Percentiles rank a stretch among this genome's conserved stretches.
These are phyloP conservation scores for Inonotus obliquus DNA, from an alignment of 1,284 basidiomycete species.

Conservation along the genomic window DNA sequence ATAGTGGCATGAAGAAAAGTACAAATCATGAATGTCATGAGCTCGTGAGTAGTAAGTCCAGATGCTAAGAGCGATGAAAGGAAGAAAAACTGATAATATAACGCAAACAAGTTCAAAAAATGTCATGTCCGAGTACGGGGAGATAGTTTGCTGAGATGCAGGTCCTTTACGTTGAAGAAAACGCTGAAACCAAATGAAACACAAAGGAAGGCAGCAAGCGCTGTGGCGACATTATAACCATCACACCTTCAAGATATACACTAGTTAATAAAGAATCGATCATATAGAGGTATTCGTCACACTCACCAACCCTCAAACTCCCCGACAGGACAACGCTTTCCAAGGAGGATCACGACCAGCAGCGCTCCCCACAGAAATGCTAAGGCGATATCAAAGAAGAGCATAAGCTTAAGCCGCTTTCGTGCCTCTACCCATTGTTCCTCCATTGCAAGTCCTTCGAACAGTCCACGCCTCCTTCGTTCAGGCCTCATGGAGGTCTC, in stretches of 20 bases:
- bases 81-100: not conserved
- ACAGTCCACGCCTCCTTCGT: slow-evolving; percentile 42
- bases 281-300: slow-evolving; percentile 4
- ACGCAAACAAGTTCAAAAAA: not conserved
- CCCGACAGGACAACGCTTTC: slow-evolving; percentile 58
- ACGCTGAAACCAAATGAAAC: slow-evolving; percentile 49
- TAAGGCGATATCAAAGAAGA: slow-evolving; percentile 44
- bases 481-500: slow-evolving; percentile 24
- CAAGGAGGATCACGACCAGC: slow-evolving; percentile 56
- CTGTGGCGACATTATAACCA: slow-evolving; percentile 61
- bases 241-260: slow-evolving; percentile 49
- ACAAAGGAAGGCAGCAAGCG: slow-evolving; percentile 51
- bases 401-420: slow-evolving; percentile 46
- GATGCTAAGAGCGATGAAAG: not conserved
- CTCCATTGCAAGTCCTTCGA: slow-evolving; percentile 60
- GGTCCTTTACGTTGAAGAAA: slow-evolving; percentile 64
- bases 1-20: not conserved
- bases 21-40: slow-evolving; percentile 6
- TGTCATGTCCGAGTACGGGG: slow-evolving; percentile 38
- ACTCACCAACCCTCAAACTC: slow-evolving; percentile 59
- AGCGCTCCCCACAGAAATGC: slow-evolving; percentile 52
- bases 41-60: not conserved
- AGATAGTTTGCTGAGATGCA: slow-evolving; percentile 48
- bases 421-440: slow-evolving; percentile 55
- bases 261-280: slow-evolving; percentile 3